Evolutionary conservation across 2,329 filamentous ascomycete species (phyloP).

Genomic region (Lachnum nothofagi): DNA sequence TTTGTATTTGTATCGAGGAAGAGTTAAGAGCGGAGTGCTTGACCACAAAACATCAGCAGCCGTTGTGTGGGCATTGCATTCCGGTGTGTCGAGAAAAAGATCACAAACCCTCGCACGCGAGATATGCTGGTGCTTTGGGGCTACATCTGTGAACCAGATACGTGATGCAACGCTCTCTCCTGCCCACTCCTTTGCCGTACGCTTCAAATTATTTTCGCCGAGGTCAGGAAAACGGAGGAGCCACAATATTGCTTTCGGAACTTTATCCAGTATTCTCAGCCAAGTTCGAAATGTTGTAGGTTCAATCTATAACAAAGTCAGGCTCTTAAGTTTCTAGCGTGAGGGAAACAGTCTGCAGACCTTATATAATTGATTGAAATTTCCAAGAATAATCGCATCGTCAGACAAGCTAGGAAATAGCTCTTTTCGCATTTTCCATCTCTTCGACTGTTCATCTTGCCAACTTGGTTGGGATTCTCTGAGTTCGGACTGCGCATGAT

Average conservation of each 20-base stretch:
- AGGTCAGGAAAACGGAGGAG: constrained; percentile 93
- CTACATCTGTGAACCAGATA: constrained; percentile 93
- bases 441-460: constrained; percentile 73
- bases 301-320: constrained; percentile 64
- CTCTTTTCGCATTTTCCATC: constrained; percentile 91
- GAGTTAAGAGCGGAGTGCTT: constrained; percentile 83
- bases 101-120: constrained; percentile 86
- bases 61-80: constrained; percentile 97
- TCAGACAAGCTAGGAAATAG: constrained; percentile 80
- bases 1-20: constrained; percentile 90
- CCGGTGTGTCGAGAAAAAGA: constrained; percentile 91
- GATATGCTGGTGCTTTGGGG: constrained; percentile 91
- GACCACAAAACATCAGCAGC: constrained; percentile 96
- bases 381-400: constrained; percentile 84
- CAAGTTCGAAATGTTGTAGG: constrained; percentile 93
- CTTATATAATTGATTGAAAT: constrained; percentile 99
- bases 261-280: constrained; percentile 79
- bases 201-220: constrained; percentile 77
- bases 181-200: constrained; percentile 79
- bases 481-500: constrained; percentile 85
- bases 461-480: constrained; percentile 65
- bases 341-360: constrained; percentile 43
- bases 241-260: constrained; percentile 89
- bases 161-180: constrained; percentile 77
- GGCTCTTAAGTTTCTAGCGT: background rate